Evolutionary conservation across 768 basidiomycete genomes (phyloP).

Genomic region (Leccinum obscurum): DNA sequence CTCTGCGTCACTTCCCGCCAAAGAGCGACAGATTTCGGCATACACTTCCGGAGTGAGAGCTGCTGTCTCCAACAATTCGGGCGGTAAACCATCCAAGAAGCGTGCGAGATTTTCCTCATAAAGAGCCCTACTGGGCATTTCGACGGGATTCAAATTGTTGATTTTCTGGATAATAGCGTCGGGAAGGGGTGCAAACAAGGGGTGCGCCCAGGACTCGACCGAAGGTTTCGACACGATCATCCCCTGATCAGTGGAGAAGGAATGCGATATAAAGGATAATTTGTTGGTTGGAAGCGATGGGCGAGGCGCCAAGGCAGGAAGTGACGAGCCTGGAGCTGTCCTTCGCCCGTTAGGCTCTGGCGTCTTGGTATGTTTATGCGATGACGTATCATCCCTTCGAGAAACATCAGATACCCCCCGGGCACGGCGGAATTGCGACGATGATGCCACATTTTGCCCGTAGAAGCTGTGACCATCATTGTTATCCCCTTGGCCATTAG

Average conservation of each 20-base stretch:
- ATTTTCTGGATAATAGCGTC: conserved; percentile 56
- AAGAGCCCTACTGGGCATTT: conserved; percentile 57
- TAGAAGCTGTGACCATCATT: conserved; percentile 43
- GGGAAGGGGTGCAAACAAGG: conserved; percentile 61
- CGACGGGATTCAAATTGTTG: conserved; percentile 48
- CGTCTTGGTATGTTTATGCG: conserved; percentile 16
- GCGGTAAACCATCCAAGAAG: conserved; percentile 52
- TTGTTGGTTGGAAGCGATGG: conserved; percentile 25
- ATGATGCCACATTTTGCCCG: conserved; percentile 46
- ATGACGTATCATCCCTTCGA: conserved; percentile 19
- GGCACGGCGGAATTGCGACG: conserved; percentile 26
- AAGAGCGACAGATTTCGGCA: conserved; percentile 46
- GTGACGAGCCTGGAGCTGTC: conserved; percentile 19
- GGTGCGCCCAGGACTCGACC: conserved; percentile 60
- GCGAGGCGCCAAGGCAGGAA: conserved; percentile 25
- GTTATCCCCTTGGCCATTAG: conserved; percentile 23
- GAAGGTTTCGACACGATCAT: conserved; percentile 40
- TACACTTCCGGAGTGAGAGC: conserved; percentile 57
- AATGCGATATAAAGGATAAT: conserved; percentile 48
- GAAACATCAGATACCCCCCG: conserved; percentile 27
- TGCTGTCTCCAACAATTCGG: conserved; percentile 60
- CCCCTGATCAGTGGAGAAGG: conserved; percentile 39
- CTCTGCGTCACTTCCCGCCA: conserved; percentile 38
- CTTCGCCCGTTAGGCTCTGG: conserved; percentile 28
- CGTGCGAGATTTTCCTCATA: conserved; percentile 51